Percentiles rank a stretch among this genome's conserved stretches.
Evolutionary conservation across 2,329 filamentous ascomycete species (phyloP).

Genomic region (Neofusicoccum sp.): DNA sequence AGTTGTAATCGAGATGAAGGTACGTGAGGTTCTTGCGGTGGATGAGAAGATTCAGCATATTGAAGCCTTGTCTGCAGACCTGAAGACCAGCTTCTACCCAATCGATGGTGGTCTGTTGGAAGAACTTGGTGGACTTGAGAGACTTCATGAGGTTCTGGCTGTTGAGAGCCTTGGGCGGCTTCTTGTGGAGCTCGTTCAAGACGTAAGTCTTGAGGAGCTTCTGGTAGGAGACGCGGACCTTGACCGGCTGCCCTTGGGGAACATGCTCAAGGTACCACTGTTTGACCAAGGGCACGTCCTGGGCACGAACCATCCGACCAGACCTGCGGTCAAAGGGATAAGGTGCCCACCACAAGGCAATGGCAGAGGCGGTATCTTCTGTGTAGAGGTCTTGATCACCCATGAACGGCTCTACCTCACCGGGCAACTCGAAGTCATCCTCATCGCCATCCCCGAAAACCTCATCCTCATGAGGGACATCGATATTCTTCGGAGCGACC

Average conservation of each 20-base stretch:
- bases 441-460: slow-evolving; percentile 88
- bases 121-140: slow-evolving; percentile 96
- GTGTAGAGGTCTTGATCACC: slow-evolving; percentile 87
- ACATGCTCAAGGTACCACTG: slow-evolving; percentile 99
- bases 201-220: slow-evolving; percentile 96
- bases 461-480: slow-evolving; percentile 87
- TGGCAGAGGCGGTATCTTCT: slow-evolving; percentile 85
- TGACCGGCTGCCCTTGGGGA: slow-evolving; percentile 87
- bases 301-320: slow-evolving; percentile 92
- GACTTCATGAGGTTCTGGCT: slow-evolving; percentile 90
- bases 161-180: slow-evolving; percentile 91
- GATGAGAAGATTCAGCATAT: slow-evolving; percentile 97
- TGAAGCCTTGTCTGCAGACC: slow-evolving; percentile 97
- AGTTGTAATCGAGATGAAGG: slow-evolving; percentile 98
- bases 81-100: slow-evolving; percentile 99
- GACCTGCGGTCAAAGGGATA: slow-evolving; percentile 94
- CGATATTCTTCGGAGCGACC: slow-evolving; percentile 92
- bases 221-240: slow-evolving; percentile 97
- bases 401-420: slow-evolving; percentile 82
- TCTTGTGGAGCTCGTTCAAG: slow-evolving; percentile 94
- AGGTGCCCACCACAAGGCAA: slow-evolving; percentile 96
- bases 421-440: slow-evolving; percentile 81
- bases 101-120: slow-evolving; percentile 98
- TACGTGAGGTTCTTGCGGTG: slow-evolving; percentile 99
- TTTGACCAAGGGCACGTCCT: slow-evolving; percentile 95